Evolutionary conservation across 2,329 filamentous ascomycete species (phyloP).

Genomic region (Thielaviopsis musarum): DNA sequence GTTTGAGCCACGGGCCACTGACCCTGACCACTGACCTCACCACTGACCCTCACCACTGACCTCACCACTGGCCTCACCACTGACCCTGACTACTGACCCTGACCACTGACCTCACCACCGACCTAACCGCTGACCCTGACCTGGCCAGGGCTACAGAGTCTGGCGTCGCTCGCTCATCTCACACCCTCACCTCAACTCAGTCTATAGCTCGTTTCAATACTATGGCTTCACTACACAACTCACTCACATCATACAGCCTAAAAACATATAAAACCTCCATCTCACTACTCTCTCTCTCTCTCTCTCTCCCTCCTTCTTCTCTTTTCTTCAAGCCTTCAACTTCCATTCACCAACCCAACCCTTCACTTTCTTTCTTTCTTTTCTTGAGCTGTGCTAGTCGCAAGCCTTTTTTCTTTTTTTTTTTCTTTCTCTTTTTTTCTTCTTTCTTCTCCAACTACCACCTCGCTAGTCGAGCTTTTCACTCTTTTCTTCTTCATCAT

Average conservation of each 20-base stretch:
- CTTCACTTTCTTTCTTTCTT: neutral
- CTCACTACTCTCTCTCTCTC: neutral
- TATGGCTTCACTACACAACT: no score
- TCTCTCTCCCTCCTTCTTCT: neutral
- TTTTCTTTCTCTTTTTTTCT: neutral
- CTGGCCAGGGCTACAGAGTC: no score
- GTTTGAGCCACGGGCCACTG: no score
- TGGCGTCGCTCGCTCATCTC: no score
- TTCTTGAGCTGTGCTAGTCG: conserved; percentile 3
- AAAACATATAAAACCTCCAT: neutral
- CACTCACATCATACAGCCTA: neutral
- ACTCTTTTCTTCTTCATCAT: neutral
- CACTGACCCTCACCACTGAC: no score
- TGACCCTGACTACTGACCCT: no score
- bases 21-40: no score
- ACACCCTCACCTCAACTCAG: no score
- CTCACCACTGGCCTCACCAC: no score
- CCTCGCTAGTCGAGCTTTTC: conserved; percentile 5
- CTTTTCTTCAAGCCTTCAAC: neutral
- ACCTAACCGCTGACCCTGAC: no score
- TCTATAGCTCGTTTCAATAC: no score
- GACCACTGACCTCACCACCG: no score
- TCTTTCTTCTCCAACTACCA: neutral
- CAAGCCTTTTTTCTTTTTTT: conserved; percentile 8
- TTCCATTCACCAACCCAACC: neutral